Base-by-base conservation (phyloP, 257 asterid genomes). In the Agastache rugosa region DNA sequence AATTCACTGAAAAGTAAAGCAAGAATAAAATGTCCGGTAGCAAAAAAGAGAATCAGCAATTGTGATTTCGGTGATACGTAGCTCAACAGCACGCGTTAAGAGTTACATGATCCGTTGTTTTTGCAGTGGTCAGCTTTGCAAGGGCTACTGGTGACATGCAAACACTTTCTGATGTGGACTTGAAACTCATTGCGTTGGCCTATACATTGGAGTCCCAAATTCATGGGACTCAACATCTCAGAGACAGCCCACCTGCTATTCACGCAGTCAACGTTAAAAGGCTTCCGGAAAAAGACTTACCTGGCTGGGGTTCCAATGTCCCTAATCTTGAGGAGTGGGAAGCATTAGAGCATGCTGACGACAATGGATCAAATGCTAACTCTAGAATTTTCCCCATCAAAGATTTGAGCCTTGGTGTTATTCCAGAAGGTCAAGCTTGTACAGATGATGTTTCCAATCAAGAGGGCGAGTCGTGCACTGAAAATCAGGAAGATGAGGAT, bases 281-380 rank as follows among this genome's bases (percentile, higher is more conserved):
- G 86, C 86, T 95, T 66, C 98, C 99, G 4, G 97, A 92, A 65
- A 95, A 92, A 81, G 98, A 92, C 77, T 79, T 95, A 83, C 99
- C 96, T 53, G 99, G 99, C 8, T 95, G 99, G 99, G 98, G 99
- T 66, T 81, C 93, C 23, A 94, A 92, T 77, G 96, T 95, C 77
- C 92, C 99, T 70, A 95, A 95, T 87, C 78, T 85, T 10, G 89
- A 90, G 77, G 99, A 95, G 72, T 95, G 99, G 99, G 98, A 95
- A 80, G 99, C 98, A 0, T 78, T 95, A 75, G 98, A 89, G 75
- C 89, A 84, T 69, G 87, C 78, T 54, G 58, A 79, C 25, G 96
- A 90, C 61, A 78, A 73, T 10, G 88, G 79, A 37, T 70, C 88
- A 73, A 75, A 84, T 79, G 67, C 69, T 5, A 67, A 71, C 69